phyloP scores from a whole-genome alignment of 208 protist genomes.

The Angomonas ambiguus region DNA sequence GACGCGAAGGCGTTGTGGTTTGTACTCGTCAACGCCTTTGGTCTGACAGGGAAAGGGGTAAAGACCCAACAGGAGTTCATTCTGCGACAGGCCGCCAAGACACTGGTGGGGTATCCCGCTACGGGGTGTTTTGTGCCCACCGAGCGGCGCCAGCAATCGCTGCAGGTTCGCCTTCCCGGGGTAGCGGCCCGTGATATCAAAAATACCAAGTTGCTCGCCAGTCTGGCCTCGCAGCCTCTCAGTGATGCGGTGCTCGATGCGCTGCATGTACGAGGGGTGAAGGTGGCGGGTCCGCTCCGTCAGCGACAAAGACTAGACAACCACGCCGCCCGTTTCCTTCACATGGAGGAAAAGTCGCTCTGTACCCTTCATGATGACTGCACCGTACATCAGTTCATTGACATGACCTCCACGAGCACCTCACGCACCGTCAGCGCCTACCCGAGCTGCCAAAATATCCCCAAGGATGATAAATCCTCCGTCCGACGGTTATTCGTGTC shows the following conservation, averaged over 20 bases:
- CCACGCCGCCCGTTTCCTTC: constrained; percentile 48
- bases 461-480: constrained; percentile 82
- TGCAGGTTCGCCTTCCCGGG: constrained; percentile 54
- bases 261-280: constrained; percentile 38
- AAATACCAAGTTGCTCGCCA: constrained; percentile 24
- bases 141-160: constrained; percentile 28
- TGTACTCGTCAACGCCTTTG: constrained; percentile 65
- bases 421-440: constrained; percentile 77
- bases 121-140: constrained; percentile 65
- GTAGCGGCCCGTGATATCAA: constrained; percentile 40
- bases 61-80: constrained; percentile 46
- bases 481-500: constrained; percentile 75
- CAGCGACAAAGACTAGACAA: constrained; percentile 60
- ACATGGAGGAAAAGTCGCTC: constrained; percentile 6
- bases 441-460: constrained; percentile 87
- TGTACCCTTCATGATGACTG: constrained; percentile 56
- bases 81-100: constrained; percentile 44
- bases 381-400: constrained; percentile 69
- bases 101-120: constrained; percentile 45
- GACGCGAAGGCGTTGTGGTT: constrained; percentile 84
- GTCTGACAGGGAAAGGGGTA: constrained; percentile 23
- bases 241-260: constrained; percentile 41
- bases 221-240: constrained; percentile 37
- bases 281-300: constrained; percentile 55
- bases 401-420: constrained; percentile 78